Evolutionary conservation across 2,329 filamentous ascomycete genomes (phyloP).

Genomic region (Xylaria hypoxylon): DNA sequence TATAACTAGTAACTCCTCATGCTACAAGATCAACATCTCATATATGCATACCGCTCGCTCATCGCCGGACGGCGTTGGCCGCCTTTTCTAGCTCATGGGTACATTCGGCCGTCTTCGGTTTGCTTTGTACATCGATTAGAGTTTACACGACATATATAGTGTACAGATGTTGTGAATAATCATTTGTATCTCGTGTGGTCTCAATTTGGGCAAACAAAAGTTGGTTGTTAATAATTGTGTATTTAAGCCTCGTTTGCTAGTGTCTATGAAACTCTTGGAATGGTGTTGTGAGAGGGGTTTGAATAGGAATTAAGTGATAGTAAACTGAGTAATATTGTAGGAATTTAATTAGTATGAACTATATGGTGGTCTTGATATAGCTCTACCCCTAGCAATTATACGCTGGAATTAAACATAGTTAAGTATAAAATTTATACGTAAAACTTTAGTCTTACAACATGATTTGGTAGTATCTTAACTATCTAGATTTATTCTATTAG

Average conservation of each 20-base stretch:
- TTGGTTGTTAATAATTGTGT: background rate
- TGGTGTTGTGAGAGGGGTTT: no score
- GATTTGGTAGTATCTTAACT: background rate
- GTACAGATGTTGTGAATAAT: constrained; percentile 14
- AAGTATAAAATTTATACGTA: background rate
- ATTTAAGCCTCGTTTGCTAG: background rate
- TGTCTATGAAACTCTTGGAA: background rate
- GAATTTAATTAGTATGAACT: no score
- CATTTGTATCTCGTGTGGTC: constrained; percentile 3
- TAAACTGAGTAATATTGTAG: background rate
- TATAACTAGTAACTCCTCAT: background rate
- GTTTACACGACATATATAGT: constrained; percentile 9
- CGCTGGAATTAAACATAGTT: background rate
- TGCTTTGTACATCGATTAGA: constrained; percentile 1
- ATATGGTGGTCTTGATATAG: background rate
- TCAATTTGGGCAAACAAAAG: background rate
- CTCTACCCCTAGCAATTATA: background rate
- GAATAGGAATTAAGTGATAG: background rate
- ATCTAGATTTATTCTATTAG: background rate
- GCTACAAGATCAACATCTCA: background rate
- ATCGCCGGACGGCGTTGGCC: constrained; percentile 27
- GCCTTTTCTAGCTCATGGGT: constrained; percentile 3
- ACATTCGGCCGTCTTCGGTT: constrained; percentile 1
- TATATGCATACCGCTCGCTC: constrained; percentile 9
- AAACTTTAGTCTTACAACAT: background rate